Conservation (phyloP, 148 eudicot species). For the Fagopyrum tataricum region DNA sequence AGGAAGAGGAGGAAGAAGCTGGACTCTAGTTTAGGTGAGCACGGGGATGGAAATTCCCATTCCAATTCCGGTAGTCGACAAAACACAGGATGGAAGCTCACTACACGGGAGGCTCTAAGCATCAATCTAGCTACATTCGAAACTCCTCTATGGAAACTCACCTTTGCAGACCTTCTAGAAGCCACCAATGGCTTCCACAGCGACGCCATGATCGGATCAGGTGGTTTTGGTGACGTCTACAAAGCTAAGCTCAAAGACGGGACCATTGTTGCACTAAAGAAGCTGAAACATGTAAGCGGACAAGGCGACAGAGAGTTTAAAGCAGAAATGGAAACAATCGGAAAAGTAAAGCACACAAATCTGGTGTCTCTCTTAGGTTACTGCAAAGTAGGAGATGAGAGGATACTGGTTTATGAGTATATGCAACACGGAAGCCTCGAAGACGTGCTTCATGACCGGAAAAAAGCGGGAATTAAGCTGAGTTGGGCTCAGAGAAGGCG, state of each 20-base stretch:
- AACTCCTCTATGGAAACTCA: conserved; percentile 71
- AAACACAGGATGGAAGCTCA: conserved; percentile 54
- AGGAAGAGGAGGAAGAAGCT: conserved; percentile 56
- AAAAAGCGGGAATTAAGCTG: conserved; percentile 47
- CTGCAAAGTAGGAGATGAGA: conserved; percentile 87
- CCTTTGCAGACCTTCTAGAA: conserved; percentile 80
- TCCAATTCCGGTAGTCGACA: conserved; percentile 44
- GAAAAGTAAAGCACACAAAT: conserved; percentile 79
- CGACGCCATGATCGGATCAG: conserved; percentile 64
- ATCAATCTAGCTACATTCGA: conserved; percentile 78
- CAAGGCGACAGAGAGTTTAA: conserved; percentile 91
- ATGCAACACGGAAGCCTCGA: conserved; percentile 89
- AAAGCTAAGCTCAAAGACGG: conserved; percentile 83
- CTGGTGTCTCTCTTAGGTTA: conserved; percentile 86
- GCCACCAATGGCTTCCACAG: conserved; percentile 90
- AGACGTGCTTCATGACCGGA: conserved; percentile 65
- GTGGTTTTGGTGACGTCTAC: conserved; percentile 95
- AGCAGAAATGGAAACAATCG: conserved; percentile 93
- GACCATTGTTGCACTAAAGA: conserved; percentile 78
- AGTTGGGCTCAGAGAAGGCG: conserved; percentile 67
- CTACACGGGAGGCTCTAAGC: conserved; percentile 66
- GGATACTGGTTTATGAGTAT: conserved; percentile 83
- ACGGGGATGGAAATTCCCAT: conserved; percentile 58
- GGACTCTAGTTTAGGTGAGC: conserved; percentile 48
- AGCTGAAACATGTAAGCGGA: conserved; percentile 72